phyloP scores from a whole-genome alignment of 371 early-diverging fungal species.

The Apophysomyces variabilis region DNA sequence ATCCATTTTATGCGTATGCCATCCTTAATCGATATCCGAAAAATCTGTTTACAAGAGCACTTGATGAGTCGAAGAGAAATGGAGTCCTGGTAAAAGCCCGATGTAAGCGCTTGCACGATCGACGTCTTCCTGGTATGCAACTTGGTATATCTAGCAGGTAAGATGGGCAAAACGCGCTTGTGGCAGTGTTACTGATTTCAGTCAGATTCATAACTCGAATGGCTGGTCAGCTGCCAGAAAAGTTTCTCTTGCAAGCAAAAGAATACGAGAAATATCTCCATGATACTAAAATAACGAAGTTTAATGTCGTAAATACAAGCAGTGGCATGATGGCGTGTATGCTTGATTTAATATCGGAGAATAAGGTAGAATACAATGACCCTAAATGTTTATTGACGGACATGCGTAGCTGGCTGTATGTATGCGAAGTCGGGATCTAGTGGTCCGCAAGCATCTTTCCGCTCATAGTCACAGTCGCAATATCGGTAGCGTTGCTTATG shows the following conservation, averaged over 20 bases:
- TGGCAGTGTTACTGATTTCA: background rate
- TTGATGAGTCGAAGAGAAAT: constrained; percentile 21
- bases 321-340: constrained; percentile 46
- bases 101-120: constrained; percentile 22
- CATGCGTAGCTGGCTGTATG: background rate
- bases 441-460: background rate
- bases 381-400: background rate
- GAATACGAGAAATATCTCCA: constrained; percentile 29
- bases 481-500: background rate
- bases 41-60: constrained; percentile 16
- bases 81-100: constrained; percentile 37
- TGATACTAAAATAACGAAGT: background rate
- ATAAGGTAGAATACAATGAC: constrained; percentile 29
- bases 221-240: constrained; percentile 21
- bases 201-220: constrained; percentile 23
- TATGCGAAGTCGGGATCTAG: background rate
- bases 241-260: constrained; percentile 34
- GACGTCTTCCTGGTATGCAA: constrained; percentile 55
- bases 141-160: constrained; percentile 48
- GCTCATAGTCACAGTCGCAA: constrained; percentile 2
- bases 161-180: background rate
- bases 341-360: constrained; percentile 23
- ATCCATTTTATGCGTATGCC: constrained; percentile 45
- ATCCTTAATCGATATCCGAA: constrained; percentile 40
- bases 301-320: constrained; percentile 17